A percentile compares a stretch with the other conserved stretches of the same genome.
Conservation (phyloP, 1,284 basidiomycete species). For the Coniferiporia weirii region DNA sequence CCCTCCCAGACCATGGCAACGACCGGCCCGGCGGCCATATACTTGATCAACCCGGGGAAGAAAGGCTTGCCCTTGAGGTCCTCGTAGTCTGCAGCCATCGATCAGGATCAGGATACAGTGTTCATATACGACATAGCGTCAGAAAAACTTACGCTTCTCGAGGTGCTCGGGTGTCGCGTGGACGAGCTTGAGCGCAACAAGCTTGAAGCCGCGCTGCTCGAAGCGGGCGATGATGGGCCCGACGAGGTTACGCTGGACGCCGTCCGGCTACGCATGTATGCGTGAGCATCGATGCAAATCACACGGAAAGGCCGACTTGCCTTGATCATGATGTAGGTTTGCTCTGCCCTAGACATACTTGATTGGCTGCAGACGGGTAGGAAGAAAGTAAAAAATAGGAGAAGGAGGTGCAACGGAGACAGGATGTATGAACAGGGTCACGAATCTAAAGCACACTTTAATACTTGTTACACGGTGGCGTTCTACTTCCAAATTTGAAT, state of each 20-base stretch:
- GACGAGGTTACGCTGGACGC: slow-evolving; percentile 92
- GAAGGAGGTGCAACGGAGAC: slow-evolving; percentile 2
- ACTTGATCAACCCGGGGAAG: slow-evolving; percentile 91
- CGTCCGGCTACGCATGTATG: slow-evolving; percentile 70
- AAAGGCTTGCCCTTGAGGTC: slow-evolving; percentile 89
- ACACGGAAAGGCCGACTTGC: slow-evolving; percentile 31
- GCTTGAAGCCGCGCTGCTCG: slow-evolving; percentile 94
- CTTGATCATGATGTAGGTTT: slow-evolving; percentile 92
- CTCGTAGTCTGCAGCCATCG: slow-evolving; percentile 69
- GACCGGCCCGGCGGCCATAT: slow-evolving; percentile 95
- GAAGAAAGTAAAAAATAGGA: slow-evolving; percentile 23
- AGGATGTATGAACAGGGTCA: slow-evolving; percentile 5
- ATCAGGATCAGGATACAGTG: slow-evolving; percentile 11
- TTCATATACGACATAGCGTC: background rate
- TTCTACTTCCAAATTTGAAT: background rate
- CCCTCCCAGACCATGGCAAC: slow-evolving; percentile 98
- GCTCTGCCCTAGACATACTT: slow-evolving; percentile 61
- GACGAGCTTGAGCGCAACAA: slow-evolving; percentile 84
- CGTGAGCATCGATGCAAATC: slow-evolving; percentile 7
- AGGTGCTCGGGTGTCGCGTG: slow-evolving; percentile 77
- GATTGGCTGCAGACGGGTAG: slow-evolving; percentile 21
- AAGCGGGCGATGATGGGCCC: slow-evolving; percentile 92
- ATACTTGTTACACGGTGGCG: background rate
- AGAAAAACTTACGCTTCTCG: slow-evolving; percentile 62
- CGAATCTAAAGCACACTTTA: no score